These are phyloP conservation scores for Apiospora marii DNA, from an alignment of 2,329 filamentous ascomycete genomes.

Conservation along the genomic window DNA sequence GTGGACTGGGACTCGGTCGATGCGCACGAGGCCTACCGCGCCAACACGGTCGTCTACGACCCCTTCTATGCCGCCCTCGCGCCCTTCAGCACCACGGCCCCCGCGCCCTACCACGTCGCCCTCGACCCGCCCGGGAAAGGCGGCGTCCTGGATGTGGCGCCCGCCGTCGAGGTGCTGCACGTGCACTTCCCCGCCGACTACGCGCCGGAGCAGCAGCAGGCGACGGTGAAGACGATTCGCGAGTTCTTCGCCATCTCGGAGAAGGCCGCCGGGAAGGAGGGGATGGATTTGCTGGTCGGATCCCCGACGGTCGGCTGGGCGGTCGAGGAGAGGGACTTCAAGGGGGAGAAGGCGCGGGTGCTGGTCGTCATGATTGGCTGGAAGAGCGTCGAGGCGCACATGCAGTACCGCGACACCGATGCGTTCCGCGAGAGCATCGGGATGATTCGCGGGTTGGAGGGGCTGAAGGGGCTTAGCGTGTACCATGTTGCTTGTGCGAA, in stretches of 20 bases:
- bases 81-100: not conserved
- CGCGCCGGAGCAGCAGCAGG: not conserved
- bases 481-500: not conserved
- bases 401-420: conserved; percentile 15
- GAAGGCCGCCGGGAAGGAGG: not conserved
- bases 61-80: not conserved
- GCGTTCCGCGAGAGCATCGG: not conserved
- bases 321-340: not conserved
- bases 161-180: conserved; percentile 2
- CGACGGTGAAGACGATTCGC: not conserved
- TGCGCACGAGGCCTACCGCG: not conserved
- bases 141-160: not conserved
- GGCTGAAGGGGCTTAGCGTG: not conserved
- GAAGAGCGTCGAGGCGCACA: conserved; percentile 20
- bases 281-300: not conserved
- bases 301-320: not conserved
- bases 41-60: not conserved
- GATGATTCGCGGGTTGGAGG: conserved; percentile 4
- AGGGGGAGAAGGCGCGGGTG: conserved; percentile 5
- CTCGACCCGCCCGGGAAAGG: not conserved
- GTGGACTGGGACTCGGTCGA: conserved; percentile 17
- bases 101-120: not conserved
- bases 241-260: not conserved
- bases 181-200: not conserved
- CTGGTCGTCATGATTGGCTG: conserved; percentile 2